These are phyloP conservation scores for Colletotrichum melonis DNA, from an alignment of 2,329 filamentous ascomycete genomes.

Conservation along the genomic window DNA sequence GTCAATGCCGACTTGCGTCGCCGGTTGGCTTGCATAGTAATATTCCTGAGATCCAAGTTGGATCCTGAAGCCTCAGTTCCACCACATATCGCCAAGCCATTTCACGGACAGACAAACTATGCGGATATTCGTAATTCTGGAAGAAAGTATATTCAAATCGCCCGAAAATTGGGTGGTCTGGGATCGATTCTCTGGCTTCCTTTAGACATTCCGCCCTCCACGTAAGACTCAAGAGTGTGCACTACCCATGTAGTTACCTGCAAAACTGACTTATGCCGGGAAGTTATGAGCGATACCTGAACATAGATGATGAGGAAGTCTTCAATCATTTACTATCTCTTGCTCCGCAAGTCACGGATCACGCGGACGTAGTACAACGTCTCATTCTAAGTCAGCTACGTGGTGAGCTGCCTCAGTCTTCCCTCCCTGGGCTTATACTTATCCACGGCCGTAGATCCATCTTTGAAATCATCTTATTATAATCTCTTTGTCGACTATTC, in stretches of 20 bases:
- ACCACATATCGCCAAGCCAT: conserved; percentile 35
- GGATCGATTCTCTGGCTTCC: conserved; percentile 48
- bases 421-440: neutral
- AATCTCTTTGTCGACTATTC: conserved; percentile 42
- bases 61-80: conserved; percentile 38
- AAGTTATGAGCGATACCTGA: conserved; percentile 48
- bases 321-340: conserved; percentile 43
- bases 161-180: conserved; percentile 42
- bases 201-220: conserved; percentile 45
- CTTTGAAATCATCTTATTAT: conserved; percentile 32
- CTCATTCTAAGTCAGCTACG: conserved; percentile 36
- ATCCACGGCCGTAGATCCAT: neutral
- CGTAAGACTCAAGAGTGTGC: conserved; percentile 44
- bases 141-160: conserved; percentile 49
- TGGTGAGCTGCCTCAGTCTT: neutral
- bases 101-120: conserved; percentile 38
- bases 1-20: conserved; percentile 42
- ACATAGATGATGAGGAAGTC: conserved; percentile 45
- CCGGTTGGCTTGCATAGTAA: conserved; percentile 43
- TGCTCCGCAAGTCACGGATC: conserved; percentile 29
- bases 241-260: neutral
- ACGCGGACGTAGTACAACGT: conserved; percentile 39
- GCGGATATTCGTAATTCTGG: conserved; percentile 45
- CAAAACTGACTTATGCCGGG: neutral
- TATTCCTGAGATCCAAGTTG: conserved; percentile 45